Conservation (phyloP, 1,284 basidiomycete species). For the Puccinia triticina region DNA sequence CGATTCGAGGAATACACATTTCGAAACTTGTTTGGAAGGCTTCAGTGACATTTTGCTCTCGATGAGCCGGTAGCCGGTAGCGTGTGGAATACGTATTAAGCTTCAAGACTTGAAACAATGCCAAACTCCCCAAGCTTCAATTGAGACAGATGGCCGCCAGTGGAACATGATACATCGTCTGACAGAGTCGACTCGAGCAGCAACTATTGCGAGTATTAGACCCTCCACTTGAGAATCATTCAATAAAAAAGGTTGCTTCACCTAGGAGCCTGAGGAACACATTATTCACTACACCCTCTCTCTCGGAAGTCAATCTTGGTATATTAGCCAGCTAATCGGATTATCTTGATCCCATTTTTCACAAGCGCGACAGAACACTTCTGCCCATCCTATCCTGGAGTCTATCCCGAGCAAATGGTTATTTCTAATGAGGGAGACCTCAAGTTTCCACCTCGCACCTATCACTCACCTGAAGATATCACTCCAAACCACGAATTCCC, state of each 20-base stretch:
- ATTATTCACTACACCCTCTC: no score
- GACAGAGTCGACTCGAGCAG: not conserved
- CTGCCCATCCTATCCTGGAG: not conserved
- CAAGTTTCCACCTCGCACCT: slow-evolving; percentile 27
- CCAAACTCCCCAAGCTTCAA: not conserved
- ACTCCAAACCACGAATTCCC: not conserved
- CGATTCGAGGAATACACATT: not conserved
- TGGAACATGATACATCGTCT: not conserved
- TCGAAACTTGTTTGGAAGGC: slow-evolving; percentile 10
- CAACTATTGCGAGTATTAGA: not conserved
- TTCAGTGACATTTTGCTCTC: not conserved
- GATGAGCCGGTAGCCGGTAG: not conserved
- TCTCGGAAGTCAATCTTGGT: no score
- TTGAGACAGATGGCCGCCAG: slow-evolving; percentile 12
- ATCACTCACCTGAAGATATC: not conserved
- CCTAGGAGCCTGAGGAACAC: no score
- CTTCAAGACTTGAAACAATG: slow-evolving; percentile 2
- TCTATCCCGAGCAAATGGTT: not conserved
- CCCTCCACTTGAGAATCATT: no score
- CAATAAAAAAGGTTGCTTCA: not conserved
- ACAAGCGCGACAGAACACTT: not conserved
- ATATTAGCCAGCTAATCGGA: no score
- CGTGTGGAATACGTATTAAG: not conserved
- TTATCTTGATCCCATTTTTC: not conserved
- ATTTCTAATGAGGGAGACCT: slow-evolving; percentile 11